phyloP scores from a whole-genome alignment of 179 eudicot species.

The Corrigiola litoralis region DNA sequence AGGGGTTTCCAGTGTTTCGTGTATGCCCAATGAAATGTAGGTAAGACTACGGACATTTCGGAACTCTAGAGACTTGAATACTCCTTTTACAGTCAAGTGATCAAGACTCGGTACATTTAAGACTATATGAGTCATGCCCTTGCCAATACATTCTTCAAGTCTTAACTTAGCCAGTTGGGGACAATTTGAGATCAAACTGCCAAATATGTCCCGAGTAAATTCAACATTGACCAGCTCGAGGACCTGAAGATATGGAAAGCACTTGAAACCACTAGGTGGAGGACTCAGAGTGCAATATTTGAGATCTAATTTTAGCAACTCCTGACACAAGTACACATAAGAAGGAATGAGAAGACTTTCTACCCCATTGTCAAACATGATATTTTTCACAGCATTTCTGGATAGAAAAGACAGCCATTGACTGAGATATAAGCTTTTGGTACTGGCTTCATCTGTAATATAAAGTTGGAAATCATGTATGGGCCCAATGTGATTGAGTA shows the following conservation, averaged over 20 bases:
- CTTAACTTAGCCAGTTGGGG: background rate
- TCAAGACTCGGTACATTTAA: constrained; percentile 7
- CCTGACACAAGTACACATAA: background rate
- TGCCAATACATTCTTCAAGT: background rate
- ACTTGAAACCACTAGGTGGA: constrained; percentile 1
- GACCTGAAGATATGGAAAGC: background rate
- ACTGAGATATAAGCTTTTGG: background rate
- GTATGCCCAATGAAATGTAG: background rate
- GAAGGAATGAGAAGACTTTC: background rate
- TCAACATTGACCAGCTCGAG: background rate
- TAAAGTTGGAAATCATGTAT: background rate
- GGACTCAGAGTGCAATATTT: background rate
- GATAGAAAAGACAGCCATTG: constrained; percentile 16
- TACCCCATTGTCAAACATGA: background rate
- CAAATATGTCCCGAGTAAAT: background rate
- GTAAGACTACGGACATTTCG: background rate
- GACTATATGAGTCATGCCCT: background rate
- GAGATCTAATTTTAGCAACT: background rate
- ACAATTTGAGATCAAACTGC: background rate
- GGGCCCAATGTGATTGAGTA: constrained; percentile 6
- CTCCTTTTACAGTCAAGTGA: background rate
- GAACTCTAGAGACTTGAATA: background rate
- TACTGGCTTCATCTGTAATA: background rate
- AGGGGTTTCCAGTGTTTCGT: too few species aligned
- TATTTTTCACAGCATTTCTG: background rate